Conservation (phyloP, 768 basidiomycete species). For the Lanmaoa pseudosensibilis region DNA sequence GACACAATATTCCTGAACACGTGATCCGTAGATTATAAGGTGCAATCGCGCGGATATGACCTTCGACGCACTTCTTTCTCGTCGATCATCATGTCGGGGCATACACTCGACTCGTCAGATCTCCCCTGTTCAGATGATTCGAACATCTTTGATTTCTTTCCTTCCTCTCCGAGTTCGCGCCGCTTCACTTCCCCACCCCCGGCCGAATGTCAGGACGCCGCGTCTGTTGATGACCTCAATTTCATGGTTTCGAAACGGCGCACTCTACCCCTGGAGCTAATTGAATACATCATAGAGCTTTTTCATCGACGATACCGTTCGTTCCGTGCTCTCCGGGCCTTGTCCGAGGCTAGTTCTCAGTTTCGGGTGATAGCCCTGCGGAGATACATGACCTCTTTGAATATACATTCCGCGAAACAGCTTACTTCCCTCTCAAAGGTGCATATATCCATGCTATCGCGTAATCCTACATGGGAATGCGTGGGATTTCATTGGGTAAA, state of each 20-base stretch:
- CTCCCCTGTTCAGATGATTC: conserved; percentile 18
- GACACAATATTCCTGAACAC: conserved; percentile 12
- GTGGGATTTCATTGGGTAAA: conserved; percentile 46
- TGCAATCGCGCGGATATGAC: neutral
- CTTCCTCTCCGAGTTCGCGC: conserved; percentile 18
- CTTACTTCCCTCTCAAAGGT: conserved; percentile 32
- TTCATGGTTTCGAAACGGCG: neutral
- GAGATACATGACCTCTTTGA: conserved; percentile 28
- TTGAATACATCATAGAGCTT: conserved; percentile 32
- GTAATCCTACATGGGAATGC: conserved; percentile 8
- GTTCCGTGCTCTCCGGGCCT: conserved; percentile 38
- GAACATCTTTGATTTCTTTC: conserved; percentile 7
- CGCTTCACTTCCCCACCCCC: conserved; percentile 26
- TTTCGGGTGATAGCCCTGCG: conserved; percentile 47
- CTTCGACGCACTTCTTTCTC: neutral
- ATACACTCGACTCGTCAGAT: neutral
- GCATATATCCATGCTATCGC: conserved; percentile 33
- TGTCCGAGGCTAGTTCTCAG: conserved; percentile 42
- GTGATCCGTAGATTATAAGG: conserved; percentile 10
- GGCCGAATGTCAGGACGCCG: conserved; percentile 8
- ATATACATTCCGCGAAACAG: conserved; percentile 20
- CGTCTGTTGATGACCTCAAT: neutral
- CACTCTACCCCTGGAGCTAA: conserved; percentile 33
- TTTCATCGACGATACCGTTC: conserved; percentile 18
- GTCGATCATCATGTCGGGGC: conserved; percentile 18